A percentile compares a stretch with the other conserved stretches of the same genome.
Evolutionary conservation across 2,329 filamentous ascomycete species (phyloP).

Genomic region (Scorias spongiosa): DNA sequence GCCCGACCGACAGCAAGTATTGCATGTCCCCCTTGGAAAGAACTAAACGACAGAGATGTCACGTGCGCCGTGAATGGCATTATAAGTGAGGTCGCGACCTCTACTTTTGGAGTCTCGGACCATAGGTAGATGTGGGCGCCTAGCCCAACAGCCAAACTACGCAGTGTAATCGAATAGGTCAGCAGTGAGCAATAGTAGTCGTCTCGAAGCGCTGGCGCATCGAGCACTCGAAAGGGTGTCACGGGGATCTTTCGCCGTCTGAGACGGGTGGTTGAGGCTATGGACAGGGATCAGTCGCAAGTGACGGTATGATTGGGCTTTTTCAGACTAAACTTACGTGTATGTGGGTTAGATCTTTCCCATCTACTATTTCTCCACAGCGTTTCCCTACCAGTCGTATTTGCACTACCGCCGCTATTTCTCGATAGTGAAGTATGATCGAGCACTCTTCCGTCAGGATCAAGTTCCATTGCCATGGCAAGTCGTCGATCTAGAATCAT

Average conservation of each 20-base stretch:
- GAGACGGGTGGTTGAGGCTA: background rate
- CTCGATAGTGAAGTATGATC: conserved; percentile 23
- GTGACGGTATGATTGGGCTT: background rate
- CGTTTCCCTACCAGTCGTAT: background rate
- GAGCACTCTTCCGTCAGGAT: conserved; percentile 52
- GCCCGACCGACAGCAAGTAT: conserved; percentile 78
- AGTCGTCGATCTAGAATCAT: conserved; percentile 55
- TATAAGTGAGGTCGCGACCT: conserved; percentile 39
- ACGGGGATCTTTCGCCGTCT: conserved; percentile 9
- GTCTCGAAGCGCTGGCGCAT: conserved; percentile 77
- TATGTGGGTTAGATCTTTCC: background rate
- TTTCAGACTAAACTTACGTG: background rate
- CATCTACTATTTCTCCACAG: background rate
- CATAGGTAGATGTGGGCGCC: conserved; percentile 70
- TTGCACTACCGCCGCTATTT: background rate
- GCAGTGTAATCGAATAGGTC: conserved; percentile 62
- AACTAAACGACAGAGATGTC: conserved; percentile 85
- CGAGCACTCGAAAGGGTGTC: conserved; percentile 44
- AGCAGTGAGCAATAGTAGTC: conserved; percentile 92
- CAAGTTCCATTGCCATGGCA: conserved; percentile 66
- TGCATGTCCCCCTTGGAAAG: conserved; percentile 53
- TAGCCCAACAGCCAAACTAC: conserved; percentile 71
- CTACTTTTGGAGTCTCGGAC: conserved; percentile 52
- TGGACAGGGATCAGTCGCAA: background rate
- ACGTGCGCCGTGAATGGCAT: conserved; percentile 42